Conservation (phyloP, 495 filamentous ascomycete species). For the Podospora comata region DNA sequence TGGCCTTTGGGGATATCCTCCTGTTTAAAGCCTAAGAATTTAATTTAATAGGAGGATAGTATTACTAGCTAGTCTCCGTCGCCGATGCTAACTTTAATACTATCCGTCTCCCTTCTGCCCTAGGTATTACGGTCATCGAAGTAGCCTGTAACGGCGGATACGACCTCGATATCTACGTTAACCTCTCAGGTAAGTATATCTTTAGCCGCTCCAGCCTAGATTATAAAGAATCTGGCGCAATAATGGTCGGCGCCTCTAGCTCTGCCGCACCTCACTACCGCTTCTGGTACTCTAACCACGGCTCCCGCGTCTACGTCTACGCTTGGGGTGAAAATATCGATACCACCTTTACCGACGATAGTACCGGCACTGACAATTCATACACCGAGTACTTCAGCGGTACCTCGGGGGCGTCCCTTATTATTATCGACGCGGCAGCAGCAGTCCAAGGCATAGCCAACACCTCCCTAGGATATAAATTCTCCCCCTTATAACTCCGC, state of each 20-base stretch:
- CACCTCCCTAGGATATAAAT: not conserved
- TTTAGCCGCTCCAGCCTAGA: slow-evolving; percentile 16
- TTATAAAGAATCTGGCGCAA: slow-evolving; percentile 23
- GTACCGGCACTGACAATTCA: not conserved
- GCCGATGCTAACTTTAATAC: slow-evolving; percentile 18
- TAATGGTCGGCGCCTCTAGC: slow-evolving; percentile 18
- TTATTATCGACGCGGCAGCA: slow-evolving; percentile 17
- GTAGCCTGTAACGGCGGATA: slow-evolving; percentile 19
- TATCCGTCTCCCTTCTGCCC: slow-evolving; percentile 17
- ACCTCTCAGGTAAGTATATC: slow-evolving; percentile 12
- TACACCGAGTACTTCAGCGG: slow-evolving; percentile 18
- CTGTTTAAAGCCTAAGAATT: slow-evolving; percentile 20
- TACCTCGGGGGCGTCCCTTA: slow-evolving; percentile 19
- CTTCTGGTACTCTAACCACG: slow-evolving; percentile 17
- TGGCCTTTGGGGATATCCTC: slow-evolving; percentile 20
- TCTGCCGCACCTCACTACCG: slow-evolving; percentile 12
- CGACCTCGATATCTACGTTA: slow-evolving; percentile 18
- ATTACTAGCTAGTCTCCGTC: slow-evolving; percentile 20
- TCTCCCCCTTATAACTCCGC: slow-evolving; percentile 12
- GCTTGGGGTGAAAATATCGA: slow-evolving; percentile 17
- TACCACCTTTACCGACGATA: slow-evolving; percentile 13
- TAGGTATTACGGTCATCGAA: slow-evolving; percentile 24
- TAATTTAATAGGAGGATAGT: not conserved
- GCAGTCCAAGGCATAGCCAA: slow-evolving; percentile 19
- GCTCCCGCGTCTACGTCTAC: slow-evolving; percentile 20